These are phyloP conservation scores for Penicillium sp. DNA, from an alignment of 2,329 filamentous ascomycete species.

Conservation along the genomic window DNA sequence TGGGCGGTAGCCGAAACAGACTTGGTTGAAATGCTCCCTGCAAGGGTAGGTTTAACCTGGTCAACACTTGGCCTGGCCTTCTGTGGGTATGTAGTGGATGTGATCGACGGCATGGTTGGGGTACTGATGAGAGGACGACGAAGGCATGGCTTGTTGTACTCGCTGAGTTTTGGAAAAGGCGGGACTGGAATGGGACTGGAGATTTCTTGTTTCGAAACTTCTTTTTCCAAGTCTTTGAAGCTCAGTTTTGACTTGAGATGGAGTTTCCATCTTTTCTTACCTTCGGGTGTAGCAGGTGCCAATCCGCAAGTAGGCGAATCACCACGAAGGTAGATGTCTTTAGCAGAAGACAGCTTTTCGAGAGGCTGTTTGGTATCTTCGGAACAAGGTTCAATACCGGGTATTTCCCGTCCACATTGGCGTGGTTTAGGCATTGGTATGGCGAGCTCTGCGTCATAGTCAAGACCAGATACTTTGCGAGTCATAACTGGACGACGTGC, in stretches of 20 bases:
- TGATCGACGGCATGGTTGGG: neutral
- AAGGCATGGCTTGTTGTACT: neutral
- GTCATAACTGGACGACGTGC: constrained; percentile 7
- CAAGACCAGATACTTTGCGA: constrained; percentile 26
- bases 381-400: neutral
- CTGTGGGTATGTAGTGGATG: neutral
- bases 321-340: neutral
- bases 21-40: neutral
- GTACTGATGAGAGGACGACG: neutral
- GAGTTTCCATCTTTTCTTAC: constrained; percentile 30
- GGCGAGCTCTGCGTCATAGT: constrained; percentile 32
- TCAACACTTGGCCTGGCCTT: neutral
- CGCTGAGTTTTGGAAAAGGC: neutral
- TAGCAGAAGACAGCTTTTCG: constrained; percentile 19
- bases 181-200: constrained; percentile 4
- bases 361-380: constrained; percentile 1
- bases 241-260: constrained; percentile 36
- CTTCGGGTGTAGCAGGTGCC: neutral
- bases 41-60: neutral
- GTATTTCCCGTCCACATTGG: neutral
- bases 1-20: neutral
- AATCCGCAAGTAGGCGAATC: neutral
- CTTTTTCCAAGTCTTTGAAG: constrained; percentile 34
- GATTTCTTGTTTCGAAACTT: constrained; percentile 22
- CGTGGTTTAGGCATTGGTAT: constrained; percentile 35